Base-by-base conservation (phyloP, 176 grass and related monocot genomes). In the Oryza brachyantha region DNA sequence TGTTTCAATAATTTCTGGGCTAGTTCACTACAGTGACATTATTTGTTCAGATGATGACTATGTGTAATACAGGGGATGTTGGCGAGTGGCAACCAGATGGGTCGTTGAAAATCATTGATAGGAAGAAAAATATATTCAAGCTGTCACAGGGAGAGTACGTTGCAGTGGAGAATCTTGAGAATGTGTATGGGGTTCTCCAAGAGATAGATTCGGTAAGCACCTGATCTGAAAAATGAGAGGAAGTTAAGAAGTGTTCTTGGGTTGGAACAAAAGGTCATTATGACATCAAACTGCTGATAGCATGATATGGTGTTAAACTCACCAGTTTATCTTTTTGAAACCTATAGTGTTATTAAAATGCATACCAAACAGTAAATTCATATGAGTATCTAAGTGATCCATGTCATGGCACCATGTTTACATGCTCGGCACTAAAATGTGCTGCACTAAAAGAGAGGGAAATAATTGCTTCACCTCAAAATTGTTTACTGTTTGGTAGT, bases 61-160 rank as follows among this genome's bases (percentile, higher is more conserved):
- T 77, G 57, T 80, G 59, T 62, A 16, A 59, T 78, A 68, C 89
- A 94, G 95, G 94, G 52, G 94, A 97, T 84, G 78, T 97, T 85
- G 94, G 94, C 66, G 94, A 97, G 77, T 97, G 89, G 89, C 91
- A 97, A 77, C 60, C 85, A 84, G 68, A 94, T 63, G 94, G 94
- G 75, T 73, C 87, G 77, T 76, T 97, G 74, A 97, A 97, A 85
- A 84, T 97, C 46, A 94, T 97, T 88, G 94, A 97, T 74, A 92
- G 94, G 74, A 97, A 94, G 87, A 97, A 97, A 61, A 97, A 94
- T 77, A 98, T 98, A 81, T 98, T 98, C 75, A 98, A 98, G 81
- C 92, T 98, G 80, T 98, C 95, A 45, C 92, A 98, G 46, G 95
- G 95, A 79, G 92, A 98, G 76, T 98, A 98, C 5, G 92, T 98